A percentile compares a stretch with the other conserved stretches of the same genome.
These are phyloP conservation scores for Acanthamoeba lugdunensis DNA, from an alignment of 208 protist species.

Conservation along the genomic window DNA sequence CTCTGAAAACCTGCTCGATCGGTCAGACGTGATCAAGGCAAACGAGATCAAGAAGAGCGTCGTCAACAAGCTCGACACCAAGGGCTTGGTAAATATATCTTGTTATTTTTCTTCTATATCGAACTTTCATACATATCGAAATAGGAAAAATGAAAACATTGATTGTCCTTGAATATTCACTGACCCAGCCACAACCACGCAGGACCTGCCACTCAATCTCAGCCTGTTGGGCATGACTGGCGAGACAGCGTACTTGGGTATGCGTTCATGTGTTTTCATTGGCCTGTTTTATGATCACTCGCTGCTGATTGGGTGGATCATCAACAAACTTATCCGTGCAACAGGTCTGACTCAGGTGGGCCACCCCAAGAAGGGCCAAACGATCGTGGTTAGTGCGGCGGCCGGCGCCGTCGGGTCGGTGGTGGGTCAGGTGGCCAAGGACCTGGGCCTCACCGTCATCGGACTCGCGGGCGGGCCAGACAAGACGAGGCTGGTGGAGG, in stretches of 20 bases:
- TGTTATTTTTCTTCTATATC: no score
- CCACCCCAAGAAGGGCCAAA: constrained; percentile 84
- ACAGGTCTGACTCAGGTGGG: constrained; percentile 65
- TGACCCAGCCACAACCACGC: background rate
- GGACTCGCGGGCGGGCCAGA: constrained; percentile 75
- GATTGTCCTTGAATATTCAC: no score
- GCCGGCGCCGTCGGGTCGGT: constrained; percentile 79
- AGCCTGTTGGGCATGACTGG: constrained; percentile 65
- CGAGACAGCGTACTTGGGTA: constrained; percentile 53
- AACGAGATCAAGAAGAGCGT: constrained; percentile 21
- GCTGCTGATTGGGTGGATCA: background rate
- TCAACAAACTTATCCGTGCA: background rate
- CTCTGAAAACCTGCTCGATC: background rate
- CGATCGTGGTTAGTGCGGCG: constrained; percentile 80
- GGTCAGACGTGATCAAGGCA: constrained; percentile 29
- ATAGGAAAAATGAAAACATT: no score
- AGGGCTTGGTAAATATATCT: no score
- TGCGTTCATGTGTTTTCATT: background rate
- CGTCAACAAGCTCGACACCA: constrained; percentile 56
- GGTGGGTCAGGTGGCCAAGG: constrained; percentile 76
- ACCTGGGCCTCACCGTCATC: constrained; percentile 74
- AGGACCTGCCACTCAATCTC: constrained; percentile 43
- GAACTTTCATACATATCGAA: no score
- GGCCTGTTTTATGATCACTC: background rate
- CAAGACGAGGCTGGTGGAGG: constrained; percentile 72